A percentile compares a stretch with the other conserved stretches of the same genome.
phyloP scores from a whole-genome alignment of 2,329 filamentous ascomycete genomes.

The Coniochaeta sp. region DNA sequence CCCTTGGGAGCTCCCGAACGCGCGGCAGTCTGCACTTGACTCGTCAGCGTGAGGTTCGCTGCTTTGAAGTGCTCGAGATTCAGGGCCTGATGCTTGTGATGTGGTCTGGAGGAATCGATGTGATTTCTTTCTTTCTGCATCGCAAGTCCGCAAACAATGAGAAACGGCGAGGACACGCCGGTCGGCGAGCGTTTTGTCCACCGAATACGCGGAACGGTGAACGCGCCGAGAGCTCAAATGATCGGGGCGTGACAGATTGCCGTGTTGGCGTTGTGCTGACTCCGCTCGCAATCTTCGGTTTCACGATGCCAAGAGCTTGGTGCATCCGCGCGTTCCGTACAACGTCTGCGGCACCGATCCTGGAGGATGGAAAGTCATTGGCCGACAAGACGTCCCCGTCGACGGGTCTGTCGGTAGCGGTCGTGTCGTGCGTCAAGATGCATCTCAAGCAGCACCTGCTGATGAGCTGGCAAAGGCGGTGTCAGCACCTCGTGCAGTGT shows the following conservation, averaged over 20 bases:
- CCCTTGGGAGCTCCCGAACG: too few species aligned
- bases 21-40: too few species aligned
- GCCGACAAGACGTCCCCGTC: not conserved
- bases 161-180: not conserved
- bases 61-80: too few species aligned
- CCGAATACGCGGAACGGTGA: not conserved
- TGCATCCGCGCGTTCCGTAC: constrained; percentile 1
- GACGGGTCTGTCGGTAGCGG: not conserved
- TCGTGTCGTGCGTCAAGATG: not conserved
- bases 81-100: too few species aligned
- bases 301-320: not conserved
- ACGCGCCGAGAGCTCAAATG: not conserved
- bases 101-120: too few species aligned
- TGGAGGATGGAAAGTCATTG: not conserved
- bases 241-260: not conserved
- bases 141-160: too few species aligned
- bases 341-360: too few species aligned
- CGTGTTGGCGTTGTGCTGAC: not conserved
- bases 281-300: not conserved
- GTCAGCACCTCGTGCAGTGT: not conserved
- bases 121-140: too few species aligned
- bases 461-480: not conserved
- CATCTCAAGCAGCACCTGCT: not conserved
- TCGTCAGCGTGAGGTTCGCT: too few species aligned
- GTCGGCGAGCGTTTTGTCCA: not conserved